These are phyloP conservation scores for Triadica sebifera DNA, from an alignment of 345 rosid species.

Conservation along the genomic window DNA sequence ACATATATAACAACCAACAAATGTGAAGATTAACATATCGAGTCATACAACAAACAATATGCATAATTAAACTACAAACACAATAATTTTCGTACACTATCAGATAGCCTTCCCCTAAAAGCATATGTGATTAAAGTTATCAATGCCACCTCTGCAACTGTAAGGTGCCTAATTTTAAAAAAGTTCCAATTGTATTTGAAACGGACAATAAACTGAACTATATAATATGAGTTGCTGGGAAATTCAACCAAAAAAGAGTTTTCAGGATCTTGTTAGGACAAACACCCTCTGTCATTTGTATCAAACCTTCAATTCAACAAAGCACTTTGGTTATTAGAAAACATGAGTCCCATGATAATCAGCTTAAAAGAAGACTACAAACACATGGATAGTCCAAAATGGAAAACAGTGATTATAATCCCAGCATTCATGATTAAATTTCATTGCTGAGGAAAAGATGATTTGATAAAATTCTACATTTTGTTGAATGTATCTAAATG, in stretches of 20 bases:
- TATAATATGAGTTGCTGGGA: background rate
- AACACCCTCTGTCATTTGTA: background rate
- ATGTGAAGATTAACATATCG: no score
- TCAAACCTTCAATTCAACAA: constrained; percentile 7
- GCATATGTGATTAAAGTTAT: no score
- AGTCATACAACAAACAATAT: no score
- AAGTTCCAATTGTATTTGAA: background rate
- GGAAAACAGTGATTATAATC: background rate
- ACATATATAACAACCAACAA: no score
- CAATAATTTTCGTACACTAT: no score
- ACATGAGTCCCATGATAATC: background rate
- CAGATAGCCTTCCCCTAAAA: background rate
- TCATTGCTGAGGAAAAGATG: constrained; percentile 6
- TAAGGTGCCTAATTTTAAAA: background rate
- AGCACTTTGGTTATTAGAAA: constrained; percentile 7
- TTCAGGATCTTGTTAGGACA: background rate
- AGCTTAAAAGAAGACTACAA: background rate
- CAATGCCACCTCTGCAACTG: background rate
- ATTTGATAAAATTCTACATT: background rate
- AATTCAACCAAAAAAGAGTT: background rate
- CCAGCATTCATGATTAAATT: constrained; percentile 15
- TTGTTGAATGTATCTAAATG: background rate
- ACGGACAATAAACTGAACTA: background rate
- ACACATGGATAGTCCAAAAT: background rate
- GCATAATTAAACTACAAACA: no score